phyloP scores from a whole-genome alignment of 106 monocot species.

The Phalaenopsis aphrodite region DNA sequence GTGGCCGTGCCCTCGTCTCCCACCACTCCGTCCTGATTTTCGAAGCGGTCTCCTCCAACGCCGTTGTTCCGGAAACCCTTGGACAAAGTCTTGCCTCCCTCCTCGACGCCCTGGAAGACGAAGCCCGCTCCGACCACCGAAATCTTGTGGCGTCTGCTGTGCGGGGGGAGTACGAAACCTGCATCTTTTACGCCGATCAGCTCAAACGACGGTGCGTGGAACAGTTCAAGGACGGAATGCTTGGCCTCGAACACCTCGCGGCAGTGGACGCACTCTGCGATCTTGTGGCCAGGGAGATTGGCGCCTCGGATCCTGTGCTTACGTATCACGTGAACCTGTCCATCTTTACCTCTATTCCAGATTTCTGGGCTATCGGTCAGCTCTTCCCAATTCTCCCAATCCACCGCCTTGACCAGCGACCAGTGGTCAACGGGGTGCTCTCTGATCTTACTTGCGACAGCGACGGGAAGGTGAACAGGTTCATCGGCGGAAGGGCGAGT shows the following conservation, averaged over 20 bases:
- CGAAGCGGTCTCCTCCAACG: constrained; percentile 39
- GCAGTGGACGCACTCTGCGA: constrained; percentile 80
- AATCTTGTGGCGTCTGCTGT: constrained; percentile 55
- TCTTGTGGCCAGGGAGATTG: constrained; percentile 40
- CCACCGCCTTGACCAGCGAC: constrained; percentile 71
- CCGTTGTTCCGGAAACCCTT: neutral
- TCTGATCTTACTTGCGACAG: constrained; percentile 96
- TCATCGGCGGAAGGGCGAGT: constrained; percentile 62
- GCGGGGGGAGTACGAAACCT: constrained; percentile 43
- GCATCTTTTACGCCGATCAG: constrained; percentile 40
- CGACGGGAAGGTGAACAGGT: constrained; percentile 74
- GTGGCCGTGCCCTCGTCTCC: constrained; percentile 63
- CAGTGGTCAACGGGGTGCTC: constrained; percentile 51
- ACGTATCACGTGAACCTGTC: constrained; percentile 82
- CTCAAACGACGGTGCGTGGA: constrained; percentile 62
- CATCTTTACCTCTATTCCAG: constrained; percentile 81
- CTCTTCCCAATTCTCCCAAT: constrained; percentile 87
- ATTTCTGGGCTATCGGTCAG: constrained; percentile 95
- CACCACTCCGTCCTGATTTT: constrained; percentile 72
- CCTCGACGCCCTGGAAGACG: constrained; percentile 49
- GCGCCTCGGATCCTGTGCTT: constrained; percentile 25
- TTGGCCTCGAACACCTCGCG: constrained; percentile 79
- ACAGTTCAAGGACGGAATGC: constrained; percentile 76
- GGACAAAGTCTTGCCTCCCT: constrained; percentile 22
- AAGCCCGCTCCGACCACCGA: constrained; percentile 40